Conservation (phyloP, 1,284 basidiomycete species). For the Ganoderma leucocontextum region DNA sequence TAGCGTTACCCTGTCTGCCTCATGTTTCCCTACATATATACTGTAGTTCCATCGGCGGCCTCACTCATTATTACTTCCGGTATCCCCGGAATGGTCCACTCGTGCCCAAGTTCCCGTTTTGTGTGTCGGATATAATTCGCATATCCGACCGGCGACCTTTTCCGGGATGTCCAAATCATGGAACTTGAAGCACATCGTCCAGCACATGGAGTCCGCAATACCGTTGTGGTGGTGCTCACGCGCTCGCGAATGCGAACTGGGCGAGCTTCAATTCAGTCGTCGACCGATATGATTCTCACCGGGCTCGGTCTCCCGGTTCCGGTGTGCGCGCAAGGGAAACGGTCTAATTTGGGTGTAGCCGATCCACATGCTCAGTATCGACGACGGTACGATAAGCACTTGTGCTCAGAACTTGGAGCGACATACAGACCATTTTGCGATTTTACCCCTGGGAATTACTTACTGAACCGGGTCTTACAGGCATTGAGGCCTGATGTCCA, state of each 20-base stretch:
- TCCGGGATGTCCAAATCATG: not conserved
- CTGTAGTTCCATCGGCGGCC: no score
- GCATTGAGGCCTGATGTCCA: not conserved
- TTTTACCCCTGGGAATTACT: not conserved
- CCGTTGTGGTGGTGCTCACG: not conserved
- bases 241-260: not conserved
- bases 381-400: not conserved
- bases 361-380: not conserved
- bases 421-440: not conserved
- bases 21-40: no score
- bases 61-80: not conserved
- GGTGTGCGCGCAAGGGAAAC: not conserved
- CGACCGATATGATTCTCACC: not conserved
- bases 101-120: not conserved
- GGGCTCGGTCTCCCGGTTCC: not conserved
- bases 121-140: not conserved
- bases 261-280: conserved; percentile 1
- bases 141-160: not conserved
- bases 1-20: not conserved
- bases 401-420: not conserved
- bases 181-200: not conserved
- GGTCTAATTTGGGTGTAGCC: not conserved
- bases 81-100: not conserved
- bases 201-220: not conserved
- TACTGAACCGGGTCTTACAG: not conserved